Conservation (phyloP, 2,329 filamentous ascomycete genomes). For the Fusarium citri region DNA sequence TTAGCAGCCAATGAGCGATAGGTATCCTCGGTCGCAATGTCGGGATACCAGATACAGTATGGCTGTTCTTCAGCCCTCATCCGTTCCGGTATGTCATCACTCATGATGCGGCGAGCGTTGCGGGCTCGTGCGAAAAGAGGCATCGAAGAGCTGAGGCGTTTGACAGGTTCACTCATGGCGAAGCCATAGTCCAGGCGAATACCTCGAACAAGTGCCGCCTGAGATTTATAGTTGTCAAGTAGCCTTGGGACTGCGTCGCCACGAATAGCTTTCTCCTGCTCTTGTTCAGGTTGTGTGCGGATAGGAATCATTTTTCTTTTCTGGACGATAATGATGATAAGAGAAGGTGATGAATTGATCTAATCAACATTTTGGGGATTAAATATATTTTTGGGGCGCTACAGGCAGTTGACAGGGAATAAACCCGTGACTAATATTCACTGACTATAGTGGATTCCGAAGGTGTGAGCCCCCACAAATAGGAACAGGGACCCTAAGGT, state of each 20-base stretch:
- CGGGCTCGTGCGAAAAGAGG: slow-evolving; percentile 1
- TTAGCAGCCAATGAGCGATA: slow-evolving; percentile 48
- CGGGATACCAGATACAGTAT: slow-evolving; percentile 58
- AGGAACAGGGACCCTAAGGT: no score
- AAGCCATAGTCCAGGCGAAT: slow-evolving; percentile 5
- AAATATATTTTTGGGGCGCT: no score
- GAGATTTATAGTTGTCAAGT: background rate
- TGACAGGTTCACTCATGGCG: slow-evolving; percentile 4
- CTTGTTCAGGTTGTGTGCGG: background rate
- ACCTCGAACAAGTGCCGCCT: background rate
- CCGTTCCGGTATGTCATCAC: slow-evolving; percentile 49
- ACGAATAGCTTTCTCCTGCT: background rate
- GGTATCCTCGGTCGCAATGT: slow-evolving; percentile 51
- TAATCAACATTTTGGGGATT: no score
- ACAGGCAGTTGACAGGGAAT: no score
- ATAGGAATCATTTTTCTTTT: no score
- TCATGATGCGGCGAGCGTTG: slow-evolving; percentile 54
- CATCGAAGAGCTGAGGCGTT: background rate
- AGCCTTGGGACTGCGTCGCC: background rate
- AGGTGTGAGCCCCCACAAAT: no score
- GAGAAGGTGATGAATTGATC: no score
- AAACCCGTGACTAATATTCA: no score
- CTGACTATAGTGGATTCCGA: no score
- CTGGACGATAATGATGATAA: no score
- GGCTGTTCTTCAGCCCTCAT: slow-evolving; percentile 41